Base-by-base conservation (phyloP, 1,284 basidiomycete species). In the Wallemia hederae region DNA sequence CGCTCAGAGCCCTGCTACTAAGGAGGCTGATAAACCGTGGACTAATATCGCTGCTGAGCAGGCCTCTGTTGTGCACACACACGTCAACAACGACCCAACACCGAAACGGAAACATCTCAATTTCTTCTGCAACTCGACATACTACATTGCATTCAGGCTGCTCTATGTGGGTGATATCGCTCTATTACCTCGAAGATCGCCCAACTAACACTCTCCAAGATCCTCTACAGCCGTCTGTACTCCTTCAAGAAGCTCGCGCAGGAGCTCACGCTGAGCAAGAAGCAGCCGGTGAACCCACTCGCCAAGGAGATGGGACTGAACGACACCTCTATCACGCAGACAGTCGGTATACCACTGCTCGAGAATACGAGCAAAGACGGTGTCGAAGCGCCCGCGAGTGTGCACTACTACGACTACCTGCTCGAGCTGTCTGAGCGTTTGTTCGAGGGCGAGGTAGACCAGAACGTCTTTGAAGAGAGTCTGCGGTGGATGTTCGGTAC, bases 401-500 rank as follows among this genome's bases (percentile, higher is more conserved):
- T 72, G 57, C 74, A 89, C 69, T 81, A 88, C 64, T 97, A 97
- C 72, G 76, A 81, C 71, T 89, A 91, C 67, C 76, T 94, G 58
- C 75, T 97, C 56, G 86, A 84, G 63, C 82, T 88, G n/a, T 86
- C 85, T 69, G 90, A 94, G 72, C 86, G 87, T 74, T 71, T 94
- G 59, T 97, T 97, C 67, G 87, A 90, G 67, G 83, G 79, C 63
- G 90, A 97, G 68, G 76, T 97, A 63, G 92, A 97, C 71, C 84
- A 83, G 67, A 74, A 77, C 27, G 80, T 81, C 22, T 97, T 89
- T 68, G 94, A 98, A 70, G 92, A 98, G 69, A 85, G 88, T 66
- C 81, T 94, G 77, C 75, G 94, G 62, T 88, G 86, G 79, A 91
- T 98, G 77, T 97, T 92, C 74, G 87, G 89, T 29, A 91, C 82